Conservation (phyloP, 2,329 filamentous ascomycete species). For the Phaeoacremonium minimum region DNA sequence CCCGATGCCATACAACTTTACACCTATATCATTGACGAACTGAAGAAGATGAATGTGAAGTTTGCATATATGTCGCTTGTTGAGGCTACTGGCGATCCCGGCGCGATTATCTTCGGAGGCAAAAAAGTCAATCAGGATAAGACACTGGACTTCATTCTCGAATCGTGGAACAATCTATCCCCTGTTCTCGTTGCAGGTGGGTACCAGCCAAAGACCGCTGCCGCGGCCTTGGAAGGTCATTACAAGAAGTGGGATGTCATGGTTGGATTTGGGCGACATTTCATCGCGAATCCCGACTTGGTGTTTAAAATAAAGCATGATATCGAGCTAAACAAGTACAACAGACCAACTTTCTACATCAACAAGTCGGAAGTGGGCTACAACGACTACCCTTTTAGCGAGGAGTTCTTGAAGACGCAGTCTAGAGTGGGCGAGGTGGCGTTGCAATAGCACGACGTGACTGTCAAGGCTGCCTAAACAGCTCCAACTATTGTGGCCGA, state of each 20-base stretch:
- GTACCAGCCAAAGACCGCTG: slow-evolving; percentile 14
- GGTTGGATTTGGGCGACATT: slow-evolving; percentile 31
- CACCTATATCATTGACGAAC: slow-evolving; percentile 17
- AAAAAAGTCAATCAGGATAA: too few relatives aligned
- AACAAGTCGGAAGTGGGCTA: slow-evolving; percentile 25
- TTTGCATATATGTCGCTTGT: slow-evolving; percentile 22
- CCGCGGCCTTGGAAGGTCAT: slow-evolving; percentile 13
- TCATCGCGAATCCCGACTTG: slow-evolving; percentile 35
- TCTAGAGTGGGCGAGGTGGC: too few relatives aligned
- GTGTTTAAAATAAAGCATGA: slow-evolving; percentile 32
- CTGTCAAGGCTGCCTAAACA: too few relatives aligned
- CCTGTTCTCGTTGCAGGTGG: slow-evolving; percentile 20
- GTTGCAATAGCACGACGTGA: too few relatives aligned
- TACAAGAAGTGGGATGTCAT: slow-evolving; percentile 19
- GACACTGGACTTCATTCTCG: slow-evolving; percentile 23
- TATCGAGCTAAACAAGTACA: slow-evolving; percentile 28
- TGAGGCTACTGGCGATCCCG: slow-evolving; percentile 19
- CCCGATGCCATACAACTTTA: slow-evolving; percentile 14
- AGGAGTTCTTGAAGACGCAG: too few relatives aligned
- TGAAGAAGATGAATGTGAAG: slow-evolving; percentile 17
- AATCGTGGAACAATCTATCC: slow-evolving; percentile 19
- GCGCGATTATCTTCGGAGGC: slow-evolving; percentile 7
- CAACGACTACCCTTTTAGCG: slow-evolving; percentile 21
- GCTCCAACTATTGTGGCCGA: too few relatives aligned
- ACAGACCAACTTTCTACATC: slow-evolving; percentile 33